A percentile compares a stretch with the other conserved stretches of the same genome.
Conservation (phyloP, 352 stramenopile species). For the Globisporangium irregulare region DNA sequence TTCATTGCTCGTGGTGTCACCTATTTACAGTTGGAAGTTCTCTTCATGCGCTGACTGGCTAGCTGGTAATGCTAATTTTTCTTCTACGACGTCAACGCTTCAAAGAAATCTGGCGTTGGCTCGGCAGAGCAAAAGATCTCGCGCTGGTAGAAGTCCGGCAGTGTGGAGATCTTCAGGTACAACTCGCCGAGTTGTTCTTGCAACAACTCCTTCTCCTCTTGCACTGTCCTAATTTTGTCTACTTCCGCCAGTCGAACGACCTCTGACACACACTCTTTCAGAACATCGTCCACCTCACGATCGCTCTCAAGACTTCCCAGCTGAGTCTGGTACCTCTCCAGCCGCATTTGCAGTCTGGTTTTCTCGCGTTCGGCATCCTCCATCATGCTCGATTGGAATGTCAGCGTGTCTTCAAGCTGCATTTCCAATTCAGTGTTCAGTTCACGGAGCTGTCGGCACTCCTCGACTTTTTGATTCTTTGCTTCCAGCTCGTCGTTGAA, state of each 20-base stretch:
- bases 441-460: slow-evolving; percentile 26
- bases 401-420: slow-evolving; percentile 24
- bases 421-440: slow-evolving; percentile 28
- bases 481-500: slow-evolving; percentile 28
- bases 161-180: slow-evolving; percentile 78
- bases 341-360: slow-evolving; percentile 29
- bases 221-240: slow-evolving; percentile 53
- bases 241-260: slow-evolving; percentile 50
- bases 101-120: slow-evolving; percentile 73
- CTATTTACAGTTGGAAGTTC: neutral
- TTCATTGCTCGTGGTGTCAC: neutral
- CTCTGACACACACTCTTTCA: slow-evolving; percentile 54
- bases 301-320: slow-evolving; percentile 45
- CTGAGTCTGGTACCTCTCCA: slow-evolving; percentile 59
- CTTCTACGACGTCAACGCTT: slow-evolving; percentile 52
- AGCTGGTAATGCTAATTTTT: neutral
- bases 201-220: slow-evolving; percentile 70
- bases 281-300: slow-evolving; percentile 46
- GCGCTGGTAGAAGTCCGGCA: slow-evolving; percentile 83
- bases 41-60: neutral
- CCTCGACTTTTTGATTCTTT: slow-evolving; percentile 21
- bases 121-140: slow-evolving; percentile 83
- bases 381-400: slow-evolving; percentile 15
- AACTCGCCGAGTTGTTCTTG: slow-evolving; percentile 69
- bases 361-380: slow-evolving; percentile 37